Conservation (phyloP, 192 early-diverging fungal genomes). For the Backusella westeae region DNA sequence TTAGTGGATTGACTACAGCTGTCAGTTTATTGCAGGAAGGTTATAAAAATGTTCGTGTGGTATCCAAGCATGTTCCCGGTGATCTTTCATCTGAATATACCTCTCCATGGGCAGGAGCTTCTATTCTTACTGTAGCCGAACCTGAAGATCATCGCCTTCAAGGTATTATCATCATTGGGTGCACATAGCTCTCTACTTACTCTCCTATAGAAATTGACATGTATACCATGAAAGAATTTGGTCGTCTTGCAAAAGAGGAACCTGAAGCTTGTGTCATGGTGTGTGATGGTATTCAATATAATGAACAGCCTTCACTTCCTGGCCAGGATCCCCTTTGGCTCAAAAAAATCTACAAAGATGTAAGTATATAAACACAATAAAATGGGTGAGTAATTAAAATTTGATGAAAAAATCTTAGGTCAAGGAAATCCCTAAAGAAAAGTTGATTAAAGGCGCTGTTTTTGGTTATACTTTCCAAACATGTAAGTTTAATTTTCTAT, state of each 20-base stretch:
- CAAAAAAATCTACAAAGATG: conserved; percentile 41
- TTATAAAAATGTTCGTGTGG: conserved; percentile 55
- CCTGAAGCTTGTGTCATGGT: conserved; percentile 39
- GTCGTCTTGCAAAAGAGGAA: conserved; percentile 20
- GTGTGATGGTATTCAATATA: conserved; percentile 37
- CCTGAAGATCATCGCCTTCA: conserved; percentile 36
- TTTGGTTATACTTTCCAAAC: conserved; percentile 31
- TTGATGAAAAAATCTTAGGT: neutral
- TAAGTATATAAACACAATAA: conserved; percentile 23
- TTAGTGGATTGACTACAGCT: conserved; percentile 73
- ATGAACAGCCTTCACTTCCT: conserved; percentile 22
- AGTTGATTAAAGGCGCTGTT: conserved; percentile 8
- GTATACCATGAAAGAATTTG: conserved; percentile 34
- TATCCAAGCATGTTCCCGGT: conserved; percentile 57
- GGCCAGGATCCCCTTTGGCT: conserved; percentile 38
- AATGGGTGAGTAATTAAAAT: neutral
- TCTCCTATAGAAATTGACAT: conserved; percentile 27
- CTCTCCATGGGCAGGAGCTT: conserved; percentile 55
- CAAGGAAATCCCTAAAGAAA: conserved; percentile 16
- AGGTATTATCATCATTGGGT: conserved; percentile 21
- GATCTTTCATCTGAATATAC: conserved; percentile 50
- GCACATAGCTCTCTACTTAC: too few species aligned
- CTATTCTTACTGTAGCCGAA: conserved; percentile 20
- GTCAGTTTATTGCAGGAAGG: conserved; percentile 57
- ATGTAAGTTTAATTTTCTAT: conserved; percentile 9